Base-by-base conservation (phyloP, 805 yeast genomes). In the Cyberlindnera maclurae region DNA sequence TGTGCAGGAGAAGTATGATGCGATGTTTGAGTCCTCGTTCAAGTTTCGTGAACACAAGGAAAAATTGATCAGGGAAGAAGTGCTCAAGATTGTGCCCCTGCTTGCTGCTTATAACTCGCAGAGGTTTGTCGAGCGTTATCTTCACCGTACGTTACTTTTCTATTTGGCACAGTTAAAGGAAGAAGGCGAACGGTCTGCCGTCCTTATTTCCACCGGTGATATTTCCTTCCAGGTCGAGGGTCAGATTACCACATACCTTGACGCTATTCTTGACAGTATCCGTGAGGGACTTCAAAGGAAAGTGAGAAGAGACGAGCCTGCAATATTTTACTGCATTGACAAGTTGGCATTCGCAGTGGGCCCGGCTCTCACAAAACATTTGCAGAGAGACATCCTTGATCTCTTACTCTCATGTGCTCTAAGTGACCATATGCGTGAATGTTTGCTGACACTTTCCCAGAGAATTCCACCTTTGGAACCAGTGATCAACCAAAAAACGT, bases 261-360 rank as follows among this genome's bases (percentile, higher is more conserved):
- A 88, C 55, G 87, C 89, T 1, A 81, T 90, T n/a, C 62, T 90
- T 36, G 88, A 82, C 38, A 85, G 80, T 47, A 76, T 89, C 15
- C 69, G 88, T 51, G 96, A 88, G 41, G 89, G 93, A 0, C 65
- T 90, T 20, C 68, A 75, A 26, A 49, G 63, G 1, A 75, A 77
- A 45, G 59, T 69, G 3, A 70, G 89, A 42, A 81, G 77, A 53
- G 88, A 82, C 35, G 95, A 86, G 47, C 82, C 85, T 0, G 88
- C 95, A 1, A 75, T 90, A 15, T 90, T 89, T 52, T 85, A 83
- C 50, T 93, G 97, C 57, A 71, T 90, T 32, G 86, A 94, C 0
- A 83, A 86, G 60, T 63, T 93, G 28, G 89, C 96, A 0, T 71
- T 73, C 18, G 90, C 97, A 0, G 86, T 90, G 12, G 97, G 97